A percentile compares a stretch with the other conserved stretches of the same genome.
phyloP scores from a whole-genome alignment of 2,329 filamentous ascomycete genomes.

The Juglanconis oblonga region DNA sequence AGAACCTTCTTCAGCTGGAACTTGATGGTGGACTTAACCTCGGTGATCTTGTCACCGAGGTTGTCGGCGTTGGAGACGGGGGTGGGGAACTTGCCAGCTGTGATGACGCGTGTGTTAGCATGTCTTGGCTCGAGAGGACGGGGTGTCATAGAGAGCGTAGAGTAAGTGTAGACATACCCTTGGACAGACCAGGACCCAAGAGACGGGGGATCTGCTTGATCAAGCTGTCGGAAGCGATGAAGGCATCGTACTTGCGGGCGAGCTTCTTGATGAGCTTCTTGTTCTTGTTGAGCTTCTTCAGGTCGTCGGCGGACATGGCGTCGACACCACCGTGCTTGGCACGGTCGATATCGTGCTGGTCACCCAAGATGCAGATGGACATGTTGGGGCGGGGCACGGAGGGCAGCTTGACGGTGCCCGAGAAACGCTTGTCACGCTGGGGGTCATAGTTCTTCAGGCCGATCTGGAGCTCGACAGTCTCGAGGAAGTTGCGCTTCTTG shows the following conservation, averaged over 20 bases:
- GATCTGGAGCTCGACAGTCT: conserved; percentile 61
- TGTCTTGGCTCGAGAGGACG: neutral
- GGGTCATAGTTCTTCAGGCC: conserved; percentile 80
- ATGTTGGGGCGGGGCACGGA: conserved; percentile 88
- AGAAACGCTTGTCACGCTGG: conserved; percentile 99
- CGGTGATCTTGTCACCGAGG: conserved; percentile 90
- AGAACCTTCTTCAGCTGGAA: conserved; percentile 99
- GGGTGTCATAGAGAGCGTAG: neutral
- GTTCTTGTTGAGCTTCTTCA: conserved; percentile 99
- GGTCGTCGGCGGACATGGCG: conserved; percentile 95
- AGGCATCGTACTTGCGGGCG: conserved; percentile 99
- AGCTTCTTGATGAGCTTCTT: conserved; percentile 99
- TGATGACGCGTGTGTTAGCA: conserved; percentile 5
- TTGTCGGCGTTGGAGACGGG: conserved; percentile 97
- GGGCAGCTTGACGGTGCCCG: conserved; percentile 94
- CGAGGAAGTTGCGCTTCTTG: conserved; percentile 98
- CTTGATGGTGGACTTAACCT: conserved; percentile 99
- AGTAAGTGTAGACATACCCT: conserved; percentile 54
- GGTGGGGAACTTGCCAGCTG: conserved; percentile 99
- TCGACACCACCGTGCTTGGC: conserved; percentile 99
- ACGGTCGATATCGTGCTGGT: conserved; percentile 97
- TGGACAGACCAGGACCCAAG: conserved; percentile 95
- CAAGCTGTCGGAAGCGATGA: conserved; percentile 92
- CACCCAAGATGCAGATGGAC: conserved; percentile 74
- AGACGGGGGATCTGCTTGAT: conserved; percentile 99